These are phyloP conservation scores for Gilbertella persicaria DNA, from an alignment of 371 early-diverging fungal genomes.

Conservation along the genomic window DNA sequence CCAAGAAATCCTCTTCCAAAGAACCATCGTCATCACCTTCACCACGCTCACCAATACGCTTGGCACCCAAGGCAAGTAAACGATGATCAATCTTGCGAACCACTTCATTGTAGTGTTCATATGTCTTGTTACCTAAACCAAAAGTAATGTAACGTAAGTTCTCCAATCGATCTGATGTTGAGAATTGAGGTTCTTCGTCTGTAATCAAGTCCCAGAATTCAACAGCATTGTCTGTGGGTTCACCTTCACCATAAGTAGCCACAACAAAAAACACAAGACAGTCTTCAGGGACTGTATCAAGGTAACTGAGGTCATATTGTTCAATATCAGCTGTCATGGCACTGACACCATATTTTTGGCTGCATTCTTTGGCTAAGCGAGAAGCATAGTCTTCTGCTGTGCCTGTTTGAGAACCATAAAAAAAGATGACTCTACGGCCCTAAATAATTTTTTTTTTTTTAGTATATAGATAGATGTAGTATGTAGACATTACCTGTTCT, in stretches of 20 bases:
- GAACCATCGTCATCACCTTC: slow-evolving; percentile 97
- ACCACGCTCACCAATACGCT: slow-evolving; percentile 79
- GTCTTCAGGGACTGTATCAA: slow-evolving; percentile 67
- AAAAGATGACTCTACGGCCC: slow-evolving; percentile 73
- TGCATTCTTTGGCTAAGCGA: slow-evolving; percentile 83
- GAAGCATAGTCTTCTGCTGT: slow-evolving; percentile 95
- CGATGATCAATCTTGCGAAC: slow-evolving; percentile 67
- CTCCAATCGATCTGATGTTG: slow-evolving; percentile 46
- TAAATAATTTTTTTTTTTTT: slow-evolving; percentile 11
- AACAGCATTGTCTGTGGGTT: slow-evolving; percentile 90
- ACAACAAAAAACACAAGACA: slow-evolving; percentile 78
- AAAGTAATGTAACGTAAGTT: slow-evolving; percentile 80
- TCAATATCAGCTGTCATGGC: slow-evolving; percentile 86
- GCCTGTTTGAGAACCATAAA: slow-evolving; percentile 97
- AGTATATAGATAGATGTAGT: neutral
- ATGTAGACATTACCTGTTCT: slow-evolving; percentile 36
- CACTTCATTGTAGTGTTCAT: slow-evolving; percentile 93
- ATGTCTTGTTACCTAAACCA: slow-evolving; percentile 97
- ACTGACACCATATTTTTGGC: slow-evolving; percentile 72
- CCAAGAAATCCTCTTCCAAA: slow-evolving; percentile 92
- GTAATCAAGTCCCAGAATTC: slow-evolving; percentile 82
- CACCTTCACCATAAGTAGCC: slow-evolving; percentile 92
- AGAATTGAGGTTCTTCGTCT: slow-evolving; percentile 72
- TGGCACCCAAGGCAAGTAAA: slow-evolving; percentile 72
- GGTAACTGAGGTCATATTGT: slow-evolving; percentile 80